A percentile compares a stretch with the other conserved stretches of the same genome.
Conservation (phyloP, 345 rosid species). For the Arabidopsis arenosa region DNA sequence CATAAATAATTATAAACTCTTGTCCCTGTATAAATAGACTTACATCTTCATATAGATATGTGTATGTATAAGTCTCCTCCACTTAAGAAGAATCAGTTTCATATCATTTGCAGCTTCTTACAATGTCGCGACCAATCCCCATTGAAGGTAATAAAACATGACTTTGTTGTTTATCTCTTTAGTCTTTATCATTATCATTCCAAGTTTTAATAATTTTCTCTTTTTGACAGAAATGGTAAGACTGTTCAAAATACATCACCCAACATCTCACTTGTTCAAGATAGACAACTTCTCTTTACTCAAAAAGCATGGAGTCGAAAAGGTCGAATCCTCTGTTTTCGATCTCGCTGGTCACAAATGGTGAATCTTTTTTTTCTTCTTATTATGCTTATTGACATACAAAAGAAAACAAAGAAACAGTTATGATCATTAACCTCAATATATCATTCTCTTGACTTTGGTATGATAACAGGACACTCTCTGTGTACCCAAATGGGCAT, state of each 20-base stretch:
- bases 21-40: background rate
- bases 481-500: conserved; percentile 26
- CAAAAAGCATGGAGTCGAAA: background rate
- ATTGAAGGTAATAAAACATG: conserved; percentile 11
- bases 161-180: background rate
- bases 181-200: background rate
- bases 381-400: background rate
- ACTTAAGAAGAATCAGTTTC: background rate
- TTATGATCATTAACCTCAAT: background rate
- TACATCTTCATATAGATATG: background rate
- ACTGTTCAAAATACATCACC: conserved; percentile 11
- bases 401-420: background rate
- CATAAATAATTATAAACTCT: background rate
- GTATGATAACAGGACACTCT: conserved; percentile 22
- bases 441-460: background rate
- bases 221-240: conserved; percentile 24
- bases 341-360: conserved; percentile 28
- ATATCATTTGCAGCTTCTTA: conserved; percentile 5
- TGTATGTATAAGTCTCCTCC: background rate
- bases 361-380: background rate
- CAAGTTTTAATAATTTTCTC: background rate
- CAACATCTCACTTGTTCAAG: conserved; percentile 41
- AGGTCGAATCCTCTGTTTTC: conserved; percentile 31
- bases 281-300: conserved; percentile 46
- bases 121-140: conserved; percentile 37